These are phyloP conservation scores for Aspergillus brunneoviolaceus DNA, from an alignment of 2,329 filamentous ascomycete species.

Conservation along the genomic window DNA sequence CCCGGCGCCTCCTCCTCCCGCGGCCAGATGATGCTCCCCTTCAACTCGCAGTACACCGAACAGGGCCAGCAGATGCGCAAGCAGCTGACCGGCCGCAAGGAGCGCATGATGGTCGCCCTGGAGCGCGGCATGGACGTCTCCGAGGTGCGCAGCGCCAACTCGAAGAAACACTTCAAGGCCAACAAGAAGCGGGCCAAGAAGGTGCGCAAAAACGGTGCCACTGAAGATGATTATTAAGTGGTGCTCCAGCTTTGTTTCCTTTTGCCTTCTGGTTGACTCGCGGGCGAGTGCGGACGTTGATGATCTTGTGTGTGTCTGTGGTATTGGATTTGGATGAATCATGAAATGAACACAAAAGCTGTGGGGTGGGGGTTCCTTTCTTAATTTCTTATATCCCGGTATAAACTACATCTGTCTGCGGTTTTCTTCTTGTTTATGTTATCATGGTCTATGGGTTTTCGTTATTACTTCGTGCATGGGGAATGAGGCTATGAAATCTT, in stretches of 20 bases:
- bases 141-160: constrained; percentile 61
- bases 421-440: constrained; percentile 5
- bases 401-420: not conserved
- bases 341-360: too few species aligned
- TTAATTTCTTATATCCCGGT: constrained; percentile 5
- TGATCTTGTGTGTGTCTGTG: not conserved
- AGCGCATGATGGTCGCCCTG: constrained; percentile 72
- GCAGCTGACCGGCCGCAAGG: constrained; percentile 78
- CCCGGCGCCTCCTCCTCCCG: constrained; percentile 56
- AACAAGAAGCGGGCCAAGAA: constrained; percentile 39
- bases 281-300: constrained; percentile 19
- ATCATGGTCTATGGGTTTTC: not conserved
- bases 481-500: not conserved
- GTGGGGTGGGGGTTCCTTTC: too few species aligned
- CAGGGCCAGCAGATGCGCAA: constrained; percentile 73
- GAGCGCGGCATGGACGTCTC: constrained; percentile 82
- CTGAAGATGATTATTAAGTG: constrained; percentile 30
- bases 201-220: constrained; percentile 29
- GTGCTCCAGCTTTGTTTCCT: not conserved
- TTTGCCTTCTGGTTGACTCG: constrained; percentile 4
- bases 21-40: constrained; percentile 73
- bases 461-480: not conserved
- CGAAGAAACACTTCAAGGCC: constrained; percentile 76
- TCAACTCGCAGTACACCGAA: constrained; percentile 84
- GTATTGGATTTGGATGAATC: too few species aligned